Percentiles rank a stretch among this genome's conserved stretches.
Evolutionary conservation across 192 early-diverging fungal genomes (phyloP).

Genomic region (Coemansia sp.): DNA sequence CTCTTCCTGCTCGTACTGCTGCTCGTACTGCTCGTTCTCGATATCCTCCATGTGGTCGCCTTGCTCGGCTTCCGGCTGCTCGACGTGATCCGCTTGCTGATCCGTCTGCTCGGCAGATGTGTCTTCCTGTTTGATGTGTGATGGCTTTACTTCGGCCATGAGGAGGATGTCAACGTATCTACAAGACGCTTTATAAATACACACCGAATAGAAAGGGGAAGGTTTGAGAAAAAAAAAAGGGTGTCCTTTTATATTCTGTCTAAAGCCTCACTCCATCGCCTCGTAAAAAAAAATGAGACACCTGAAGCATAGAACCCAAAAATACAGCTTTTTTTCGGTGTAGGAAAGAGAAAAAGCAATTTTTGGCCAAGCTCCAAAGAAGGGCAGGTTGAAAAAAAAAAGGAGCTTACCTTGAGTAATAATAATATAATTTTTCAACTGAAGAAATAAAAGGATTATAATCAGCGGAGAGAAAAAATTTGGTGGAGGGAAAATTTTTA

Average conservation of each 20-base stretch:
- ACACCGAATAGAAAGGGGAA: too few relatives aligned
- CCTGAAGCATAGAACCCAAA: neutral
- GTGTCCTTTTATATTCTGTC: too few relatives aligned
- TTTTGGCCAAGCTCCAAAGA: neutral
- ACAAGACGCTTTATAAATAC: too few relatives aligned
- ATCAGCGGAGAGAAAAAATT: conserved; percentile 26
- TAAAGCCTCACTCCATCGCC: too few relatives aligned
- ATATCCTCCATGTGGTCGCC: conserved; percentile 23
- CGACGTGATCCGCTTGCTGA: conserved; percentile 8
- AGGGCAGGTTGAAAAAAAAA: conserved; percentile 5
- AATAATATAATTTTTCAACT: conserved; percentile 38
- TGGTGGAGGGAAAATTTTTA: neutral
- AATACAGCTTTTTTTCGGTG: neutral
- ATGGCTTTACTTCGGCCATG: conserved; percentile 7
- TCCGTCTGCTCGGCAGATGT: neutral
- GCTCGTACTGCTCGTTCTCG: conserved; percentile 17
- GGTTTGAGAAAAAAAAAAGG: too few relatives aligned
- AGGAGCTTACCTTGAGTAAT: conserved; percentile 20
- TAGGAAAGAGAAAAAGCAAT: neutral
- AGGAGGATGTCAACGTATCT: too few relatives aligned
- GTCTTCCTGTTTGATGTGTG: conserved; percentile 3
- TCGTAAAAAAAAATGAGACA: neutral
- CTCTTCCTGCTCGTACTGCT: conserved; percentile 32
- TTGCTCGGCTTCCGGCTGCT: conserved; percentile 11
- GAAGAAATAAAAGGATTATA: conserved; percentile 32